A percentile compares a stretch with the other conserved stretches of the same genome.
These are phyloP conservation scores for Thelephora ganbajun DNA, from an alignment of 768 basidiomycete species.

Conservation along the genomic window DNA sequence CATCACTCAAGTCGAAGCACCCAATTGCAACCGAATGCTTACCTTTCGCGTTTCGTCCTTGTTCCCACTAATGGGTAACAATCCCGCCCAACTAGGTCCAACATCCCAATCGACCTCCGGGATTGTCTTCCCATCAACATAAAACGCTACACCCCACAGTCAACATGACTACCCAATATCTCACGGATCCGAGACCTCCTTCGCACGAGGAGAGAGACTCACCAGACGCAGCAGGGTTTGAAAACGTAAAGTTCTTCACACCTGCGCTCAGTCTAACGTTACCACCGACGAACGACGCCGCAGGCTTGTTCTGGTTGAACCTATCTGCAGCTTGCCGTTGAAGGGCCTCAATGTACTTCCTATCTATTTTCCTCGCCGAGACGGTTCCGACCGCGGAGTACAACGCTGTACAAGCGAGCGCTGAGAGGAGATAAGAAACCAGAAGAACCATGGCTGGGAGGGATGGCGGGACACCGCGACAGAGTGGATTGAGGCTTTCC, in stretches of 20 bases:
- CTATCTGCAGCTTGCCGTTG: no score
- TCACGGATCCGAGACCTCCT: no score
- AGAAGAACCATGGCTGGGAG: no score
- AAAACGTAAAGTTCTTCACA: conserved; percentile 58
- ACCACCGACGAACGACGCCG: no score
- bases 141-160: conserved; percentile 35
- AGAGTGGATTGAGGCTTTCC: no score
- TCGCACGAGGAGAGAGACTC: conserved; percentile 8
- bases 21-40: conserved; percentile 8
- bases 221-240: conserved; percentile 53
- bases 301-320: no score
- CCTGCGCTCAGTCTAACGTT: background rate
- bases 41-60: conserved; percentile 58
- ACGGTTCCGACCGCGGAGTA: no score
- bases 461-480: no score
- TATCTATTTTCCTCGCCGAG: no score
- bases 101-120: conserved; percentile 62
- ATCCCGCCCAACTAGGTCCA: conserved; percentile 63
- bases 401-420: no score
- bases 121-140: conserved; percentile 48
- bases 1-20: background rate
- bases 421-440: no score
- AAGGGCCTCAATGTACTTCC: no score
- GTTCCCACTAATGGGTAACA: conserved; percentile 52
- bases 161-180: background rate